phyloP scores from a whole-genome alignment of 305 asterid species.

The Rubia balearica region DNA sequence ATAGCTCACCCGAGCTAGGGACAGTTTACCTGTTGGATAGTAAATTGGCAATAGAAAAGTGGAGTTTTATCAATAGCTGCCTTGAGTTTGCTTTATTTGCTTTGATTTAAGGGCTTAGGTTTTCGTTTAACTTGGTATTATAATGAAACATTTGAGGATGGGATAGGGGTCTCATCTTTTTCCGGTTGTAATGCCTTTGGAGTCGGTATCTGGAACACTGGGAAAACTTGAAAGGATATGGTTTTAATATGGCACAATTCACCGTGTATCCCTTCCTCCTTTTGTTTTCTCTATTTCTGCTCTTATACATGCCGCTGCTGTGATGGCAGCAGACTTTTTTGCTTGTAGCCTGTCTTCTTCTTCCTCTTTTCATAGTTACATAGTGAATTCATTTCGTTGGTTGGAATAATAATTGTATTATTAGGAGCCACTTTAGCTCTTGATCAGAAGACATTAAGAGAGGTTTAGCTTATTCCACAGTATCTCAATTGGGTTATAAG shows the following conservation, averaged over 20 bases:
- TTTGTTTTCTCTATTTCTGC: background rate
- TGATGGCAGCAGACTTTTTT: no score
- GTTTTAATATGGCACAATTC: background rate
- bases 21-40: background rate
- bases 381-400: background rate
- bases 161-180: background rate
- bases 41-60: background rate
- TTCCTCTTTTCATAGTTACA: background rate
- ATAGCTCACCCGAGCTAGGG: background rate
- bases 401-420: background rate
- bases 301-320: background rate
- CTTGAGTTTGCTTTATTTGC: no score
- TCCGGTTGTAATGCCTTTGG: background rate
- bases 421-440: background rate
- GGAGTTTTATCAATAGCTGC: background rate
- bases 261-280: background rate
- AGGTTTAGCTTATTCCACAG: background rate
- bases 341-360: background rate
- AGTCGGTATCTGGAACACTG: background rate
- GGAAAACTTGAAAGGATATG: background rate
- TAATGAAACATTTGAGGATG: background rate
- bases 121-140: background rate
- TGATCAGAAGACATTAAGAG: background rate
- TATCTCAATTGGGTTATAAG: background rate
- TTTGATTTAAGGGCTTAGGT: background rate